Evolutionary conservation across 2,329 filamentous ascomycete genomes (phyloP).

Genomic region (Fusarium lateritium): DNA sequence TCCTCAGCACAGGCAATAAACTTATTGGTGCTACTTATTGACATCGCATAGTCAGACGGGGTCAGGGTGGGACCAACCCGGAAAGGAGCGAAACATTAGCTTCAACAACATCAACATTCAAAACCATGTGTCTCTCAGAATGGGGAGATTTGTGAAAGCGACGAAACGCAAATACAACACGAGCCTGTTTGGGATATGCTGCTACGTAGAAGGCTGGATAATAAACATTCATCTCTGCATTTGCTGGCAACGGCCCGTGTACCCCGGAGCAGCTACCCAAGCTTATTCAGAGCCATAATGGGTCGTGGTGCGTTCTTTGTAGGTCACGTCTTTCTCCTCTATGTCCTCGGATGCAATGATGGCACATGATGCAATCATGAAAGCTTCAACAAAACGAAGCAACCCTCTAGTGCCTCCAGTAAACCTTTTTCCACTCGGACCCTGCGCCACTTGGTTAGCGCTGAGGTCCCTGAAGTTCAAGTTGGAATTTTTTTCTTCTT

Average conservation of each 20-base stretch:
- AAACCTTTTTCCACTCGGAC: constrained; percentile 20
- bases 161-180: constrained; percentile 17
- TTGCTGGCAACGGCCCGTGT: constrained; percentile 32
- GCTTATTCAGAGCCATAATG: constrained; percentile 31
- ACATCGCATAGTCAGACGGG: constrained; percentile 14
- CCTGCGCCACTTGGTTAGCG: constrained; percentile 28
- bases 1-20: constrained; percentile 11
- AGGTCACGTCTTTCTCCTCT: constrained; percentile 4
- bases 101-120: constrained; percentile 15
- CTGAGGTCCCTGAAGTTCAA: constrained; percentile 34
- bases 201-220: constrained; percentile 15
- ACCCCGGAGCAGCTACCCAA: constrained; percentile 27
- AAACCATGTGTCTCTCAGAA: background rate
- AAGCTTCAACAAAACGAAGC: constrained; percentile 8
- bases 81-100: constrained; percentile 23
- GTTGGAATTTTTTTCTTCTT: background rate
- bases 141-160: background rate
- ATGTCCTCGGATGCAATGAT: constrained; percentile 28
- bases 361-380: constrained; percentile 43
- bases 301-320: constrained; percentile 1
- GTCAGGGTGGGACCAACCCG: constrained; percentile 6
- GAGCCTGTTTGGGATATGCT: constrained; percentile 18
- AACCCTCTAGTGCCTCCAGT: constrained; percentile 11
- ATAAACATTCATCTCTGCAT: constrained; percentile 22
- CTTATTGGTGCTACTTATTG: constrained; percentile 1